These are phyloP conservation scores for Pseudonitzschia multistriata DNA, from an alignment of 108 stramenopile species.

Conservation along the genomic window DNA sequence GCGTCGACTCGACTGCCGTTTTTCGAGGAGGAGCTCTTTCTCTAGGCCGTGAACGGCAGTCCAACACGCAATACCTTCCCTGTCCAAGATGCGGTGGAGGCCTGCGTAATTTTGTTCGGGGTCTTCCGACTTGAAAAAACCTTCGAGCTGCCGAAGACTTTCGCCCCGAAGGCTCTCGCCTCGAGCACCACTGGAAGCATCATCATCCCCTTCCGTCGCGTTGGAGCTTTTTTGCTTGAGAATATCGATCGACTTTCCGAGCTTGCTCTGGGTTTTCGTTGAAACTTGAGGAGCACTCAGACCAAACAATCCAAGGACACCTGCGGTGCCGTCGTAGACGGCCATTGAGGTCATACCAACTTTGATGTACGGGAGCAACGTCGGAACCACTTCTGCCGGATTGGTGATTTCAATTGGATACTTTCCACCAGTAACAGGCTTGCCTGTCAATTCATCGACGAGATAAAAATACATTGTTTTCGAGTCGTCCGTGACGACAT, in stretches of 20 bases:
- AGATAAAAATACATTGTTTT: neutral
- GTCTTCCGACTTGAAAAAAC: neutral
- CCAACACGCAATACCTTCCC: neutral
- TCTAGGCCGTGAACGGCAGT: no score
- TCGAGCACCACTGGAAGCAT: neutral
- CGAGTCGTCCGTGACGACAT: no score
- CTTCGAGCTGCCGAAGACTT: neutral
- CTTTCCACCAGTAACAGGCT: neutral
- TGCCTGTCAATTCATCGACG: neutral
- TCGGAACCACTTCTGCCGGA: neutral
- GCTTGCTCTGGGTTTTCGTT: neutral
- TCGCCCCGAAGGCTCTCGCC: neutral
- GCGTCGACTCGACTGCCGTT: no score
- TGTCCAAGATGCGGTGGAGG: neutral
- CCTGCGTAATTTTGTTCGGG: neutral
- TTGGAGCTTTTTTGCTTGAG: neutral
- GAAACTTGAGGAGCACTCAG: neutral
- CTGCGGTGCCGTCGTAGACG: neutral
- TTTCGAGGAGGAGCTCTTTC: no score
- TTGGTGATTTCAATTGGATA: neutral
- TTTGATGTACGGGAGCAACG: neutral
- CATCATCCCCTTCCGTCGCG: neutral
- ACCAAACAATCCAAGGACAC: neutral
- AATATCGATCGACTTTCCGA: neutral
- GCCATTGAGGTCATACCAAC: neutral